These are phyloP conservation scores for Colletotrichum sp. DNA, from an alignment of 2,329 filamentous ascomycete genomes.

Conservation along the genomic window DNA sequence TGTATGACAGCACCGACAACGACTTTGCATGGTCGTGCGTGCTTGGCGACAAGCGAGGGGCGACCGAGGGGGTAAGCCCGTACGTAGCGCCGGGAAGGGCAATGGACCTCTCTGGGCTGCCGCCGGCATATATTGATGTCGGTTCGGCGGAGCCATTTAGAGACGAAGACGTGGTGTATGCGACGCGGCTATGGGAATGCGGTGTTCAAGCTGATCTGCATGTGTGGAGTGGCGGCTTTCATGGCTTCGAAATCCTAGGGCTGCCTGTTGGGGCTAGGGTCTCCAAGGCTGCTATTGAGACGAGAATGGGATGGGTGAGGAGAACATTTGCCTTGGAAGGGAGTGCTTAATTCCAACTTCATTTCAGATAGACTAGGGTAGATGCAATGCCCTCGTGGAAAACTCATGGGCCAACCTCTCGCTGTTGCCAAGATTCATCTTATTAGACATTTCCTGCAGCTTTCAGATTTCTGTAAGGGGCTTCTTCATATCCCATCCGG, in stretches of 20 bases:
- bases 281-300: constrained; percentile 7
- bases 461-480: not conserved
- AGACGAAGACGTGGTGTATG: constrained; percentile 35
- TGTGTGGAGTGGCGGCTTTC: constrained; percentile 45
- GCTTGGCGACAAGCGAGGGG: constrained; percentile 37
- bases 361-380: not conserved
- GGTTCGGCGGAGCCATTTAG: constrained; percentile 40
- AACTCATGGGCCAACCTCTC: too few species aligned
- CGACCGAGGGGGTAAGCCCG: constrained; percentile 32
- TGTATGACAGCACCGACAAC: constrained; percentile 37
- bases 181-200: constrained; percentile 39
- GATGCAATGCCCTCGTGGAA: not conserved
- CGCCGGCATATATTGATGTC: constrained; percentile 47
- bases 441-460: not conserved
- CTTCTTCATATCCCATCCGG: not conserved
- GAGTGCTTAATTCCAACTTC: not conserved
- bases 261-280: not conserved
- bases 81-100: constrained; percentile 42
- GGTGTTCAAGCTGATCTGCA: constrained; percentile 48
- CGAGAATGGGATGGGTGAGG: constrained; percentile 11
- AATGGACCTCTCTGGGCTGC: constrained; percentile 39
- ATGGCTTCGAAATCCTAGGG: constrained; percentile 39
- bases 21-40: constrained; percentile 44
- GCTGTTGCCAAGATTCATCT: not conserved
- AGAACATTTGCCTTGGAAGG: not conserved